Base-by-base conservation (phyloP, 1,139 yeast genomes). In the Debaryomycetaceae sp. region DNA sequence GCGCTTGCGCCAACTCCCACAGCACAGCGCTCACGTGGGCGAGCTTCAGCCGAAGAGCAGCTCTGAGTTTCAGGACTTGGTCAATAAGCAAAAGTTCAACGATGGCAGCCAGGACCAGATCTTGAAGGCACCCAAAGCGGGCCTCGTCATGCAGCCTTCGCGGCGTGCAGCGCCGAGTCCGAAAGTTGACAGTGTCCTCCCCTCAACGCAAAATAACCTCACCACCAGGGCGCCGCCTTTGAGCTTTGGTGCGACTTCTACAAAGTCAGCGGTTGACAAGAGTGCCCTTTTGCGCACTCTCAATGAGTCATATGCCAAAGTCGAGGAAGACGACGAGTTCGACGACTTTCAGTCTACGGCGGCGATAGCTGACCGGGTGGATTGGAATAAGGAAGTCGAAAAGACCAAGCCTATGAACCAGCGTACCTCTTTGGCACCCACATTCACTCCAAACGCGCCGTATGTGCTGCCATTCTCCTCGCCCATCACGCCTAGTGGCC, bases 81-180 rank as follows among this genome's bases (percentile, higher is more conserved):
- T 65, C 25, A 51, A 52, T 29, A 50, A 58, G 5, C 67, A 64
- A 35, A 41, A 49, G n/a, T 44, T 65, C 3, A 58, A 51, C n/a
- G 42, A 44, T 5, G 56, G 55, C 3, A 53, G 44, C 25, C 46
- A 49, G 30, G 65, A 61, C 4, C 44, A 44, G 3, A 35, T 44
- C 19, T 42, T 43, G 7, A 41, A 42, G 23, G 60, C 55, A 0
- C 63, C 68, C 1, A 46, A 37, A 18, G 28, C 50, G 5, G 43
- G 45, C 18, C 40, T 27, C 11, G 32, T 40, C 17, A 36, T 38
- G 38, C 46, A 39, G 20, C 47, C 48, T 11, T 35, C 34, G 15
- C 31, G 28, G 17, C 29, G 24, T 18, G 10, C 33, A 10, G 13
- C 32, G 5, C 28, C 23, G 25, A 17, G 15, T 9, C 11, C 27